A percentile compares a stretch with the other conserved stretches of the same genome.
Evolutionary conservation across 1,284 basidiomycete species (phyloP).

Genomic region (Tausonia pullulans): DNA sequence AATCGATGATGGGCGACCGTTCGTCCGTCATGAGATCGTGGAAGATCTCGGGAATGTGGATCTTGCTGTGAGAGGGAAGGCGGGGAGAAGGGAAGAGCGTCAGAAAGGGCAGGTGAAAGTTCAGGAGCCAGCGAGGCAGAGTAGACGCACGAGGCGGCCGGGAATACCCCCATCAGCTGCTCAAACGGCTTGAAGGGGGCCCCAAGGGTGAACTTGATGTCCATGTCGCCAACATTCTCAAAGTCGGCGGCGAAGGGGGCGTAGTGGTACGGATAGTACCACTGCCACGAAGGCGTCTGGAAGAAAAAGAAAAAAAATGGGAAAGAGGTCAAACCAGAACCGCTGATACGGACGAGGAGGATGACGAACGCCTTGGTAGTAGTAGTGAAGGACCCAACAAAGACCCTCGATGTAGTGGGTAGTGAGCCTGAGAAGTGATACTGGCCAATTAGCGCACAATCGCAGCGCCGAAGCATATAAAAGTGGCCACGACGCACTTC

Average conservation of each 20-base stretch:
- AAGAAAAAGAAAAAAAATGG: constrained; percentile 2
- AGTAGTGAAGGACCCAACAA: constrained; percentile 93
- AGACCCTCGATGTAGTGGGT: constrained; percentile 84
- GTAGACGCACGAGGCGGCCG: constrained; percentile 48
- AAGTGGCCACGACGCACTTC: constrained; percentile 43
- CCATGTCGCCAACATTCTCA: constrained; percentile 61
- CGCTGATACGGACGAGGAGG: constrained; percentile 10
- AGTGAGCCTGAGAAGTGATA: constrained; percentile 49
- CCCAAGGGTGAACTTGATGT: constrained; percentile 67
- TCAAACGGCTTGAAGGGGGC: constrained; percentile 93
- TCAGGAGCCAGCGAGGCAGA: not conserved
- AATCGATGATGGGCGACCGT: constrained; percentile 89
- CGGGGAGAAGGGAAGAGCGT: not conserved
- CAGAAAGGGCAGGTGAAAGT: not conserved
- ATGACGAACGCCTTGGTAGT: constrained; percentile 83
- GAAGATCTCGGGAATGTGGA: constrained; percentile 77
- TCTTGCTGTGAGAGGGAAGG: constrained; percentile 45
- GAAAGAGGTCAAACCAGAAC: constrained; percentile 12
- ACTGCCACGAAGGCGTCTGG: constrained; percentile 94
- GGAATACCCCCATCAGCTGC: constrained; percentile 97
- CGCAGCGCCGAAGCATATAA: not conserved
- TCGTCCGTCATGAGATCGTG: constrained; percentile 79
- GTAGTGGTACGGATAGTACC: constrained; percentile 99
- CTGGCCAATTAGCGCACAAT: not conserved
- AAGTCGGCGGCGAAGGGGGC: constrained; percentile 98